A percentile compares a stretch with the other conserved stretches of the same genome.
These are phyloP conservation scores for Aspergillus sp. DNA, from an alignment of 2,329 filamentous ascomycete genomes.

Conservation along the genomic window DNA sequence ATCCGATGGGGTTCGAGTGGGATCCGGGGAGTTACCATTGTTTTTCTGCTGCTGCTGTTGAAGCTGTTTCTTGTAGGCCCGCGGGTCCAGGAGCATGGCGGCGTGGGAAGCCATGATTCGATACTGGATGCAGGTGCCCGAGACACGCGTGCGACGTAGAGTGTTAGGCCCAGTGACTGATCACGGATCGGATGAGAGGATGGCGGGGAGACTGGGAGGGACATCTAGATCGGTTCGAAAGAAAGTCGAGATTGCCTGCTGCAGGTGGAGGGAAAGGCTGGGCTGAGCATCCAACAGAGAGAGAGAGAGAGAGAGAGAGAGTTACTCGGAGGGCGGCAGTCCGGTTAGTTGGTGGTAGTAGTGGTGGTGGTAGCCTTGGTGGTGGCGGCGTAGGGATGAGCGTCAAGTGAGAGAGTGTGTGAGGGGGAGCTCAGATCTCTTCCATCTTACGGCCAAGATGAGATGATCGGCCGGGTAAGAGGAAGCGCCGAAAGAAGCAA, in stretches of 20 bases:
- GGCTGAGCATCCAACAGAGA: not conserved
- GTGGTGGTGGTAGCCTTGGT: no score
- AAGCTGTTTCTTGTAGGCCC: slow-evolving; percentile 41
- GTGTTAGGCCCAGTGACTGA: not conserved
- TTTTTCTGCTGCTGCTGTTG: slow-evolving; percentile 30
- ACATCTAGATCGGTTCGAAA: not conserved
- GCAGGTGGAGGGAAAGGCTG: not conserved
- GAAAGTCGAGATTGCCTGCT: not conserved
- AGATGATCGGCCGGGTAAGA: not conserved
- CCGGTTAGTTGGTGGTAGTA: not conserved
- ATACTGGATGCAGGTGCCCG: slow-evolving; percentile 18
- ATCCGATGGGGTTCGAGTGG: slow-evolving; percentile 13
- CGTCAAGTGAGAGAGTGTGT: not conserved
- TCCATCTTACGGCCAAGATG: slow-evolving; percentile 1
- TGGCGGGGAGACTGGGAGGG: not conserved
- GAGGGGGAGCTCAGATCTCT: not conserved
- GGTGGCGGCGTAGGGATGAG: not conserved
- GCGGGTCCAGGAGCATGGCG: slow-evolving; percentile 48
- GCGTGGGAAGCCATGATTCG: slow-evolving; percentile 43
- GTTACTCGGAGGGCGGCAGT: not conserved
- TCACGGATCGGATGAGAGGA: slow-evolving; percentile 2
- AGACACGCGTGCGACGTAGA: slow-evolving; percentile 6
- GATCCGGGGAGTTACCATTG: slow-evolving; percentile 35
- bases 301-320: not conserved
- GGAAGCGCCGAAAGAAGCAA: not conserved